Conservation (phyloP, 768 basidiomycete species). For the Phlebiopsis flavidoalba region DNA sequence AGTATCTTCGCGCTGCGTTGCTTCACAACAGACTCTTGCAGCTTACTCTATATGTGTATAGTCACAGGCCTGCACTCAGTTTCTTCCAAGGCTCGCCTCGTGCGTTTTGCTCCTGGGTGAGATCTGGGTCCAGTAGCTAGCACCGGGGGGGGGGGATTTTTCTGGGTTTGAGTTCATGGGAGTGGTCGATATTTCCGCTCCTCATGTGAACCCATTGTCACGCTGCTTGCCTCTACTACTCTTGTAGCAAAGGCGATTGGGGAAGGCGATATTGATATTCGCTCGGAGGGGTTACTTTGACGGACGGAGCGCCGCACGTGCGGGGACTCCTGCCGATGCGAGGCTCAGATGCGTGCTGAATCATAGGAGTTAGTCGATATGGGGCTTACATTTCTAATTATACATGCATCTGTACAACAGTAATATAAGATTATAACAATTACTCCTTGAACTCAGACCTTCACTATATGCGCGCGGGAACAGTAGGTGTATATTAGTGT, state of each 20-base stretch:
- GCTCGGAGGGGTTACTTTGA: constrained; percentile 35
- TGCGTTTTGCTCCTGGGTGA: not conserved
- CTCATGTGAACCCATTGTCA: constrained; percentile 5
- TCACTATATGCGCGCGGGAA: constrained; percentile 33
- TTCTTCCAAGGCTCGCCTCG: not conserved
- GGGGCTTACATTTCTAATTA: constrained; percentile 52
- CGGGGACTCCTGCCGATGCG: constrained; percentile 78
- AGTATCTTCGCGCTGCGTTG: not conserved
- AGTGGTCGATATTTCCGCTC: constrained; percentile 4
- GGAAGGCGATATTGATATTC: constrained; percentile 46
- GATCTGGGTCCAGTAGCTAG: constrained; percentile 8
- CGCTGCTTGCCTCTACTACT: not conserved
- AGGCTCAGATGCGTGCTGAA: constrained; percentile 72
- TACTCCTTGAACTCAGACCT: constrained; percentile 13
- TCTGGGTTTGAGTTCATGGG: constrained; percentile 10
- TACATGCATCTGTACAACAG: not conserved
- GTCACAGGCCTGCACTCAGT: not conserved
- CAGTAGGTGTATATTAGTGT: constrained; percentile 57
- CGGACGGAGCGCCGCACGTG: constrained; percentile 67
- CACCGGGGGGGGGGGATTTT: too few relatives aligned
- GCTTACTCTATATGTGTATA: not conserved
- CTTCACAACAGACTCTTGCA: not conserved
- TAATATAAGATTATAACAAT: not conserved
- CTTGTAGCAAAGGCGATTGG: not conserved
- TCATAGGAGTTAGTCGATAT: constrained; percentile 81